These are phyloP conservation scores for Mycotypha africana DNA, from an alignment of 371 early-diverging fungal genomes.

Conservation along the genomic window DNA sequence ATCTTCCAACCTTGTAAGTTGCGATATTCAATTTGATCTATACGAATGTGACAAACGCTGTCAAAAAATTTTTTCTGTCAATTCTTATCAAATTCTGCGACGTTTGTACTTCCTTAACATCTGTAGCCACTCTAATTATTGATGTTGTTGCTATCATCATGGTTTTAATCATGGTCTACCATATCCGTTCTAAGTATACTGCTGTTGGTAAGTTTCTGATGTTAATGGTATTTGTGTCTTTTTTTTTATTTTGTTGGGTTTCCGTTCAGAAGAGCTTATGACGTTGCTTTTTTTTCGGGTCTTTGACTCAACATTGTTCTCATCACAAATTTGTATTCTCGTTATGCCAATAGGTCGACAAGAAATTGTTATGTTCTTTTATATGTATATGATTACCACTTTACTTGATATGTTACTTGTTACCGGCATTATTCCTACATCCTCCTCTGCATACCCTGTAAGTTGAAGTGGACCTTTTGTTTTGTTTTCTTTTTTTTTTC, in stretches of 20 bases:
- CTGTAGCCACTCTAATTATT: slow-evolving; percentile 65
- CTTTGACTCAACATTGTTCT: too few species aligned
- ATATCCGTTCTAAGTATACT: slow-evolving; percentile 88
- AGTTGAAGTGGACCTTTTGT: neutral
- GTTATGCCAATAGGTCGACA: slow-evolving; percentile 70
- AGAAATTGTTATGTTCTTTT: slow-evolving; percentile 92
- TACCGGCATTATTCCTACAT: slow-evolving; percentile 76
- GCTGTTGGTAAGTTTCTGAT: slow-evolving; percentile 66
- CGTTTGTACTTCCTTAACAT: too few species aligned
- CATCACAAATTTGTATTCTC: neutral
- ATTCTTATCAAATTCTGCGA: too few species aligned
- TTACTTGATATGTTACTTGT: slow-evolving; percentile 77
- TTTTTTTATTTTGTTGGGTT: slow-evolving; percentile 1
- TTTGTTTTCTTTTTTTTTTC: too few species aligned
- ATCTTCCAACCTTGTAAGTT: slow-evolving; percentile 86
- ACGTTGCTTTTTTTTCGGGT: too few species aligned
- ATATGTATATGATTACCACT: slow-evolving; percentile 68
- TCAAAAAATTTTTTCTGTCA: neutral
- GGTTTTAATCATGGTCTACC: slow-evolving; percentile 89
- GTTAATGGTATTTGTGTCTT: too few species aligned
- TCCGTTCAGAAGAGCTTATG: neutral
- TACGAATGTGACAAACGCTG: neutral
- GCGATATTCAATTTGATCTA: too few species aligned
- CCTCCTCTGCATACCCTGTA: slow-evolving; percentile 70
- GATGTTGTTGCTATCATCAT: slow-evolving; percentile 81